phyloP scores from a whole-genome alignment of 371 early-diverging fungal genomes.

The Vairimorpha necatrix region DNA sequence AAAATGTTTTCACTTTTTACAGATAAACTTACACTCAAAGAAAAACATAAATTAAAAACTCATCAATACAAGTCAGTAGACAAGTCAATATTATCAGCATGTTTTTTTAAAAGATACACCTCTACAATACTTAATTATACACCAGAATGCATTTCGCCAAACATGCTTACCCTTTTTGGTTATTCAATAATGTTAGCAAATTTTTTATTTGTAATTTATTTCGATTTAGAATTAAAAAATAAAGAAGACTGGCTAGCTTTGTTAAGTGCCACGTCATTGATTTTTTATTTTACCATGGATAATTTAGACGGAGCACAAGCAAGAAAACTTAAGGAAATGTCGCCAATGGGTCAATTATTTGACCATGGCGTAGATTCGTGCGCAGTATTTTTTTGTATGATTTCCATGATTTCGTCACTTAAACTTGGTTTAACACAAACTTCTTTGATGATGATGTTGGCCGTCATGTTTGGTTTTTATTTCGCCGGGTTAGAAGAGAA shows the following conservation, averaged over 20 bases:
- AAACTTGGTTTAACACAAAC: conserved; percentile 38
- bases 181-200: conserved; percentile 65
- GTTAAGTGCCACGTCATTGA: conserved; percentile 71
- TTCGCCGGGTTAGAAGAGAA: conserved; percentile 84
- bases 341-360: conserved; percentile 87
- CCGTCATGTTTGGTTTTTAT: conserved; percentile 70
- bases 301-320: conserved; percentile 96
- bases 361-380: conserved; percentile 66
- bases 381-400: conserved; percentile 46
- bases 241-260: conserved; percentile 79
- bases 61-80: conserved; percentile 76
- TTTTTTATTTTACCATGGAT: conserved; percentile 88
- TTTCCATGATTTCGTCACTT: conserved; percentile 67
- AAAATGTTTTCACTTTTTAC: conserved; percentile 6
- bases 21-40: background rate
- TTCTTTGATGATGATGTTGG: conserved; percentile 37
- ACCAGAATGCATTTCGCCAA: conserved; percentile 86
- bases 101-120: conserved; percentile 78
- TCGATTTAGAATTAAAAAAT: conserved; percentile 71
- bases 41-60: conserved; percentile 68
- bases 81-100: conserved; percentile 74
- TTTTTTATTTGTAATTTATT: conserved; percentile 64
- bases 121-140: conserved; percentile 75
- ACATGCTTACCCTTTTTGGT: conserved; percentile 85
- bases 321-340: conserved; percentile 76